These are phyloP conservation scores for Cyberlindnera amylophila DNA, from an alignment of 805 yeast genomes.

Conservation along the genomic window DNA sequence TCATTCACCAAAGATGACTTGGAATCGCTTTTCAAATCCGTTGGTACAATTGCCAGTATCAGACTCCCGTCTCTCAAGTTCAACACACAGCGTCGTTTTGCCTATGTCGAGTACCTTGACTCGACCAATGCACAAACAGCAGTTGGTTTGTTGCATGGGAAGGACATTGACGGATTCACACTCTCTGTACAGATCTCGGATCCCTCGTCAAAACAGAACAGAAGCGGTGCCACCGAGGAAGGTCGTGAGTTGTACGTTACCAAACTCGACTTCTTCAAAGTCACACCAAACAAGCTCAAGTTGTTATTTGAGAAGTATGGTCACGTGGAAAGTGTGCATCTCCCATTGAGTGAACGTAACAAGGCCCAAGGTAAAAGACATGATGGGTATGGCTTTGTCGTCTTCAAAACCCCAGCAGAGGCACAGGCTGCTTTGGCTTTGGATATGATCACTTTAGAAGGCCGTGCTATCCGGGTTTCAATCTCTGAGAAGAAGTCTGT, in stretches of 20 bases:
- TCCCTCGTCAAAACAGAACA: constrained; percentile 40
- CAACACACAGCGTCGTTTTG: constrained; percentile 60
- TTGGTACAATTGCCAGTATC: constrained; percentile 43
- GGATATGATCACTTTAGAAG: constrained; percentile 40
- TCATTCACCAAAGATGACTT: constrained; percentile 38
- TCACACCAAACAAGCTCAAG: constrained; percentile 36
- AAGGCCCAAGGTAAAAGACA: constrained; percentile 30
- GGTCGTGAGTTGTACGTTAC: constrained; percentile 56
- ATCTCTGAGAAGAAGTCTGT: constrained; percentile 41
- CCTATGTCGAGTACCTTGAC: constrained; percentile 58
- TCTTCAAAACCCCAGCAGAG: constrained; percentile 39
- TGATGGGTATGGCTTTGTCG: constrained; percentile 66
- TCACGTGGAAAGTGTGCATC: constrained; percentile 43
- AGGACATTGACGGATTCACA: constrained; percentile 33
- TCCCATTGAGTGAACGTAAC: constrained; percentile 40
- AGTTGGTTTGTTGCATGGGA: constrained; percentile 37
- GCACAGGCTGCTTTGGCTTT: constrained; percentile 46
- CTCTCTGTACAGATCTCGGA: constrained; percentile 61
- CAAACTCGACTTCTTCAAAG: constrained; percentile 45
- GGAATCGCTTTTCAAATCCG: constrained; percentile 34
- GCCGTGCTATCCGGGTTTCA: constrained; percentile 45
- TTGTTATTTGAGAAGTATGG: constrained; percentile 49
- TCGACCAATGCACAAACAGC: constrained; percentile 45
- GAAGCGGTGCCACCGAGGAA: constrained; percentile 46
- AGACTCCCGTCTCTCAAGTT: constrained; percentile 62